phyloP scores from a whole-genome alignment of 2,329 filamentous ascomycete genomes.

The Colletotrichum filicis region DNA sequence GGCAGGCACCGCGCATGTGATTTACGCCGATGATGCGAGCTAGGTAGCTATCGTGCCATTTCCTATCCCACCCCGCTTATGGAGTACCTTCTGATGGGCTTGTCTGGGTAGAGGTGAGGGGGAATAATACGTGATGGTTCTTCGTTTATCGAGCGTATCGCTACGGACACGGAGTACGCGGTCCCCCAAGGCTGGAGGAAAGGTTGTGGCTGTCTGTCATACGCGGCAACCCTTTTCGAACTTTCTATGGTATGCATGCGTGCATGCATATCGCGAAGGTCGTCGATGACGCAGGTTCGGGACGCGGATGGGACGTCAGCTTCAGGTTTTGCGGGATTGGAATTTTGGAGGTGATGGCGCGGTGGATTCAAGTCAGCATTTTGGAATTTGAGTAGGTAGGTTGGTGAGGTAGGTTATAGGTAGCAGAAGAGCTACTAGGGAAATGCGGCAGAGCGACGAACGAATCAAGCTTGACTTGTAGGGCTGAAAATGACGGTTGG shows the following conservation, averaged over 20 bases:
- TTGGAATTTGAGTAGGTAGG: not conserved
- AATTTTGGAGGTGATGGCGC: not conserved
- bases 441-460: not conserved
- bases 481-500: not conserved
- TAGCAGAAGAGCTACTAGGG: too few species aligned
- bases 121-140: not conserved
- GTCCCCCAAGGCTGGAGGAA: not conserved
- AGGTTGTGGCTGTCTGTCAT: not conserved
- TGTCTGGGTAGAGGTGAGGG: not conserved
- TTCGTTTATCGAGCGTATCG: too few species aligned
- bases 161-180: not conserved
- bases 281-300: not conserved
- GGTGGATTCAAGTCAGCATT: not conserved
- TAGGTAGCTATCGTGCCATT: too few species aligned
- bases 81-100: not conserved
- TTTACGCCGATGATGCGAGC: not conserved
- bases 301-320: not conserved
- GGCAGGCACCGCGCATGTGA: slow-evolving; percentile 22
- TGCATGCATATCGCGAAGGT: too few species aligned
- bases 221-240: not conserved
- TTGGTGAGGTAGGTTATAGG: too few species aligned
- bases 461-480: not conserved
- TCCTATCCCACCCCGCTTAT: too few species aligned
- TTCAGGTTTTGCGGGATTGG: not conserved
- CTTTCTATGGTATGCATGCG: too few species aligned